phyloP scores from a whole-genome alignment of 495 filamentous ascomycete species.

The Evansstolkia leycettana region DNA sequence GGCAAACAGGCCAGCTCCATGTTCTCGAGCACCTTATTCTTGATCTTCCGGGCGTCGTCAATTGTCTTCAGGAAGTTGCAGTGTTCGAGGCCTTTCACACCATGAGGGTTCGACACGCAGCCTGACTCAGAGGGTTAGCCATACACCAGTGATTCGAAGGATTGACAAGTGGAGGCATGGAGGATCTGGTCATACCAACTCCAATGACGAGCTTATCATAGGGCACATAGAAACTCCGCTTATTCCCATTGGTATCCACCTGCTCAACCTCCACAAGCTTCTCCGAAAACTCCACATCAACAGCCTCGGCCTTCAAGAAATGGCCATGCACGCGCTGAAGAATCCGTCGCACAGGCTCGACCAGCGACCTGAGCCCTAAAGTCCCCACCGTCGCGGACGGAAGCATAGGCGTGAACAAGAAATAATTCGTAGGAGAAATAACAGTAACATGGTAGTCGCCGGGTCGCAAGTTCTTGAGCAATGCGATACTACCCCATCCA shows the following conservation, averaged over 20 bases:
- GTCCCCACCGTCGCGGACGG: conserved; percentile 95
- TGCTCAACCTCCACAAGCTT: conserved; percentile 83
- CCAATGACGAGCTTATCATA: conserved; percentile 98
- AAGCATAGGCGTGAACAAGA: conserved; percentile 95
- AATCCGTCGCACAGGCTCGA: conserved; percentile 86
- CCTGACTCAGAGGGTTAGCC: conserved; percentile 30
- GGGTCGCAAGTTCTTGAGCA: conserved; percentile 81
- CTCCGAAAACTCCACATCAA: conserved; percentile 80
- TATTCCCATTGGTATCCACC: conserved; percentile 53
- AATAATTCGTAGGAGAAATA: conserved; percentile 89
- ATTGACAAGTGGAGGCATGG: conserved; percentile 3
- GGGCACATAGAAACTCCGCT: conserved; percentile 78
- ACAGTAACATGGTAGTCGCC: conserved; percentile 92
- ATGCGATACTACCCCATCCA: conserved; percentile 88
- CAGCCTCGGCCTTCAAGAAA: conserved; percentile 75
- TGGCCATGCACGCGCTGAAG: conserved; percentile 68
- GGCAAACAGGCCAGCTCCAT: conserved; percentile 89
- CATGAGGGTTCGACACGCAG: conserved; percentile 86
- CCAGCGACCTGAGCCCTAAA: conserved; percentile 74
- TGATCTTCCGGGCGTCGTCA: conserved; percentile 77
- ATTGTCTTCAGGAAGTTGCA: conserved; percentile 93
- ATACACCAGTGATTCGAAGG: background rate
- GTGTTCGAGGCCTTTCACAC: conserved; percentile 88
- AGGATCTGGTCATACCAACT: conserved; percentile 66
- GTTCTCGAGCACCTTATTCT: conserved; percentile 83